Base-by-base conservation (phyloP, 2,329 filamentous ascomycete genomes). In the Fusarium torreyae region DNA sequence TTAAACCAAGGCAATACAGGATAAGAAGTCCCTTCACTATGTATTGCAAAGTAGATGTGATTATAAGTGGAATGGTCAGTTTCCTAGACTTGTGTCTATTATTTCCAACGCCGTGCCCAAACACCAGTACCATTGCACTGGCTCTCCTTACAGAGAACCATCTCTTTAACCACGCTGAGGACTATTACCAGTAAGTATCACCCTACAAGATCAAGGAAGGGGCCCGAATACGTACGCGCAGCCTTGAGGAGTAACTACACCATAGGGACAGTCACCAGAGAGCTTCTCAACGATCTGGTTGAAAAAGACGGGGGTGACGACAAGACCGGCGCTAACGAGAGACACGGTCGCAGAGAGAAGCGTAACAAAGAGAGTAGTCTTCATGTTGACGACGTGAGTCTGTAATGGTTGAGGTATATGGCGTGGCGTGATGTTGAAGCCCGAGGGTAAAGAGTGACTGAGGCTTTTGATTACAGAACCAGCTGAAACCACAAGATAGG, bases 171-270 rank as follows among this genome's bases (percentile, higher is more conserved):
- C 66, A 39, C 71, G 71, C 56, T 59, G 62, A 24, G 70, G 71
- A 22, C 71, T 73, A 28, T 34, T 3, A 15, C 22, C 17, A 68
- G 53, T 40, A 20, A 31, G 13, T 9, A 38, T 33, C 18, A 28
- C 24, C 10, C n/a, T 15, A 24, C 34, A 34, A 14, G 5, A 34
- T 31, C 8, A 36, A 13, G 45, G 24, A 7, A 31, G 18, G 18
- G 18, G 18, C 18, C 36, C 2, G 6, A n/a, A 43, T 15, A 81
- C 86, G 69, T 74, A 89, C 87, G 81, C 87, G 84, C 87, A 89
- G 34, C 87, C 87, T 55, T 82, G 78, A 6, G 87, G 86, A 33
- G 87, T 89, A 7, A 83, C 81, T 18, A 86, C 85, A 34, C 87
- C 87, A 71, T 84, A 87, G 70, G 83, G 85, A 74, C 87, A 89